A percentile compares a stretch with the other conserved stretches of the same genome.
phyloP scores from a whole-genome alignment of 352 stramenopile species.

The Peronospora belbahrii region DNA sequence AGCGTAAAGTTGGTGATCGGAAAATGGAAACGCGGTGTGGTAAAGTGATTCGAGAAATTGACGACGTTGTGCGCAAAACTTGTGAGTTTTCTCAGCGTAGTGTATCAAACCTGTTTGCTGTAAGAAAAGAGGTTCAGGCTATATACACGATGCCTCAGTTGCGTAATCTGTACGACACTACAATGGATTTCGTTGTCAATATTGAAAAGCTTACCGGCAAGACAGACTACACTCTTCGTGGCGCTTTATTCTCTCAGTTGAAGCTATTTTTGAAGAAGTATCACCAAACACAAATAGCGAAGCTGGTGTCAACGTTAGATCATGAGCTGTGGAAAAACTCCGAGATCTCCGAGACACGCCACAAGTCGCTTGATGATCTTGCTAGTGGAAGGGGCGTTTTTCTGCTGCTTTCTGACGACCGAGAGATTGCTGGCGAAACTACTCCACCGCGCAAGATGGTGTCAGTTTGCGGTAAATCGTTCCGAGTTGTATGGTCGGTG shows the following conservation, averaged over 20 bases:
- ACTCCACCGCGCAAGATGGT: constrained; percentile 71
- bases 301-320: constrained; percentile 91
- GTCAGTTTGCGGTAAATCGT: constrained; percentile 88
- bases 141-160: constrained; percentile 90
- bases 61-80: constrained; percentile 78
- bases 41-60: constrained; percentile 76
- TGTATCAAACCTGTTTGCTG: constrained; percentile 80
- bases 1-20: constrained; percentile 62
- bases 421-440: constrained; percentile 52
- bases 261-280: constrained; percentile 94
- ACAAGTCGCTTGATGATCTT: constrained; percentile 87
- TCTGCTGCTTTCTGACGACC: constrained; percentile 61
- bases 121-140: constrained; percentile 83
- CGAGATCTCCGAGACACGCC: constrained; percentile 85
- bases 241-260: constrained; percentile 89
- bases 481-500: constrained; percentile 93
- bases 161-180: constrained; percentile 91
- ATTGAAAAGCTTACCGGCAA: constrained; percentile 88
- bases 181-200: constrained; percentile 88
- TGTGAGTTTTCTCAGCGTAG: constrained; percentile 84
- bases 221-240: constrained; percentile 89
- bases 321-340: constrained; percentile 93
- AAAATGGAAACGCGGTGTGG: constrained; percentile 64
- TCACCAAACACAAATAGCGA: constrained; percentile 88
- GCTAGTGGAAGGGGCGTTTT: constrained; percentile 87